These are phyloP conservation scores for Naganishia liquefaciens DNA, from an alignment of 1,284 basidiomycete species.

Conservation along the genomic window DNA sequence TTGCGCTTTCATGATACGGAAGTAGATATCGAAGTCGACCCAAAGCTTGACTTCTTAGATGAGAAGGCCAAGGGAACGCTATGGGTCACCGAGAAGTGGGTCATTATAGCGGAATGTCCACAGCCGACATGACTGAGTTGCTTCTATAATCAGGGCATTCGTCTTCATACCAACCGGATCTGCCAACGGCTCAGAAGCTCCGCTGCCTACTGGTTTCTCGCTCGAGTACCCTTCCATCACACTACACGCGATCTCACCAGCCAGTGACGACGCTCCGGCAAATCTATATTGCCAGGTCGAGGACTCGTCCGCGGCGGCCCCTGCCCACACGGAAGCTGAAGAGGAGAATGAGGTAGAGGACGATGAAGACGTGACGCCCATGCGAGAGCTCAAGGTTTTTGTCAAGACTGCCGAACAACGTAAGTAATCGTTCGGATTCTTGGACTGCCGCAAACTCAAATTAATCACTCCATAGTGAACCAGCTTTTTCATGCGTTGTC, in stretches of 20 bases:
- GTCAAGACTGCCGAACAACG: constrained; percentile 54
- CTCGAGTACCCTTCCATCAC: constrained; percentile 81
- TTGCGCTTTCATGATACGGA: constrained; percentile 69
- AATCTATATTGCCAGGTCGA: constrained; percentile 89
- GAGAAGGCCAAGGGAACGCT: constrained; percentile 62
- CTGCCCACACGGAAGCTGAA: constrained; percentile 34
- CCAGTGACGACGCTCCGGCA: constrained; percentile 58
- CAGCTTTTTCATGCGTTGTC: constrained; percentile 85
- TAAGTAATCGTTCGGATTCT: constrained; percentile 26
- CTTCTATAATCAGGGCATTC: constrained; percentile 56
- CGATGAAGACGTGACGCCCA: constrained; percentile 60
- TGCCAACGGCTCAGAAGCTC: constrained; percentile 8
- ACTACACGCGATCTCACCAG: constrained; percentile 80
- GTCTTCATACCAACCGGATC: constrained; percentile 67
- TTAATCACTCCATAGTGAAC: constrained; percentile 63
- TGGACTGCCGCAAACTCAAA: constrained; percentile 4
- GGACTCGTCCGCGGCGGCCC: constrained; percentile 55
- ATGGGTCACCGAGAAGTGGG: constrained; percentile 78
- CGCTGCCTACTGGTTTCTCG: constrained; percentile 66
- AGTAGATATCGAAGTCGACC: constrained; percentile 68
- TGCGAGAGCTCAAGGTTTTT: constrained; percentile 75
- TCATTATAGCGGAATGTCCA: constrained; percentile 22
- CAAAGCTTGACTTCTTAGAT: constrained; percentile 55
- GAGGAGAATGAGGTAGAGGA: constrained; percentile 57
- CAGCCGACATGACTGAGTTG: not conserved